Evolutionary conservation across 208 protist species (phyloP), one percentile per base, ranked within the genome.

Genomic region (Leishmania mexicana): DNA sequence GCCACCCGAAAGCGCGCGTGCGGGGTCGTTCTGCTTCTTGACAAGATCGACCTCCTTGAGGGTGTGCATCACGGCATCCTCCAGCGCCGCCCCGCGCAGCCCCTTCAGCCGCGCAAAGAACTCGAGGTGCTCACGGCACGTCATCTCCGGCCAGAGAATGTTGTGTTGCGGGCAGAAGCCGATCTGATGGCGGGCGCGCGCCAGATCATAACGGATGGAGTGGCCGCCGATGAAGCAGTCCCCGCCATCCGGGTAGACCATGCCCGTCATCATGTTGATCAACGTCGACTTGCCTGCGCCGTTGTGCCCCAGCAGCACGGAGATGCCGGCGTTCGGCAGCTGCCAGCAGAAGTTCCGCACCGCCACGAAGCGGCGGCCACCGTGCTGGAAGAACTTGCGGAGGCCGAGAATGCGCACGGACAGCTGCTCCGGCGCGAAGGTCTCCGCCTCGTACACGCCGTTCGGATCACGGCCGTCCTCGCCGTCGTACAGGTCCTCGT

Each of bases 151-250:
- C 94, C 96, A 99, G 0, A 99, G 87, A 83, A 99, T 95, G 92
- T 99, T 98, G 86, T 98, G 96, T 91, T 99, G 98, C n/a, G 98
- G 97, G 88, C 98, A 99, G 38, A 97, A 92, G 77, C 98, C 98
- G 73, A 99, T 97, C 58, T 91, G 78, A 53, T 94, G 87, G 38
- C 94, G 85, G 78, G 95, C 92, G 51, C 70, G 67, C 5, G 62
- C 54, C 68, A 97, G 77, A 7, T 95, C 68, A 10, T 74, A 38
- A 35, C 68, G 79, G 31, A 99, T 85, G 24, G 90, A 95, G 76
- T 89, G 76, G 35, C 90, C 93, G 51, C 87, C 83, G 58, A 96
- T 79, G 67, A 85, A 83, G 78, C 90, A 95, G 85, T 98, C 94
- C 8, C 96, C 96, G 31, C 74, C 82, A 76, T 94, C 88, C 1